phyloP scores from a whole-genome alignment of 1,139 yeast species.

The Geotrichum europaeum region DNA sequence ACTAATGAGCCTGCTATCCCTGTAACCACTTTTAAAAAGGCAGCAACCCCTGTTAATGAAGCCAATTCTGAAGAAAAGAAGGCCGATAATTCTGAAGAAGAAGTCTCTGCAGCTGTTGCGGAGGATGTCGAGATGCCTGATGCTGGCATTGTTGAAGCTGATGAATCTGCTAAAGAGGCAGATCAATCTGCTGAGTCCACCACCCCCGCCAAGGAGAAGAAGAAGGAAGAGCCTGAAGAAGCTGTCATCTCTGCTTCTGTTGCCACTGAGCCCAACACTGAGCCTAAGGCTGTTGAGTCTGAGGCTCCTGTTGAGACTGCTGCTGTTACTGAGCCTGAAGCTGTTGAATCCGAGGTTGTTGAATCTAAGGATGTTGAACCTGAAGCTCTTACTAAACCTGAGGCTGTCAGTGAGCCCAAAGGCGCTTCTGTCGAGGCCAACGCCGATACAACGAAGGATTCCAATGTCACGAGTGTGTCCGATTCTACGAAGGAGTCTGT shows the following conservation, averaged over 20 bases:
- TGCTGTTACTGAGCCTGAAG: too few relatives aligned
- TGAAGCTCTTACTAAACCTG: too few relatives aligned
- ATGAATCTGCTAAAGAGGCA: neutral
- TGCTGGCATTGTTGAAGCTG: slow-evolving; percentile 10
- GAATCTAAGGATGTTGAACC: too few relatives aligned
- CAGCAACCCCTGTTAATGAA: neutral
- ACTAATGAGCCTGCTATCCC: neutral
- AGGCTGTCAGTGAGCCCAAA: neutral
- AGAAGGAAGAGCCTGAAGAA: neutral
- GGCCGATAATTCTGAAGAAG: neutral
- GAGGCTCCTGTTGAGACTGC: too few relatives aligned
- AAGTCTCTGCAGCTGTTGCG: neutral
- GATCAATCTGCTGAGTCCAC: neutral
- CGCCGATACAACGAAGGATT: neutral
- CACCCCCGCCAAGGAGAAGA: neutral
- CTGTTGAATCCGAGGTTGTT: too few relatives aligned
- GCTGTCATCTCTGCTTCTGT: neutral
- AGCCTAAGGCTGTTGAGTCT: too few relatives aligned
- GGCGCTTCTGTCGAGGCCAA: neutral
- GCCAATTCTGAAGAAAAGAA: slow-evolving; percentile 12
- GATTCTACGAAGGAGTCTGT: too few relatives aligned
- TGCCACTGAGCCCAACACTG: neutral
- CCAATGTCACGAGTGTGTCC: neutral
- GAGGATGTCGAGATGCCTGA: slow-evolving; percentile 6
- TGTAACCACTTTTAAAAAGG: neutral